A percentile compares a stretch with the other conserved stretches of the same genome.
Evolutionary conservation across 164 flowering plant species (phyloP).

Genomic region (Berberis thunbergii): DNA sequence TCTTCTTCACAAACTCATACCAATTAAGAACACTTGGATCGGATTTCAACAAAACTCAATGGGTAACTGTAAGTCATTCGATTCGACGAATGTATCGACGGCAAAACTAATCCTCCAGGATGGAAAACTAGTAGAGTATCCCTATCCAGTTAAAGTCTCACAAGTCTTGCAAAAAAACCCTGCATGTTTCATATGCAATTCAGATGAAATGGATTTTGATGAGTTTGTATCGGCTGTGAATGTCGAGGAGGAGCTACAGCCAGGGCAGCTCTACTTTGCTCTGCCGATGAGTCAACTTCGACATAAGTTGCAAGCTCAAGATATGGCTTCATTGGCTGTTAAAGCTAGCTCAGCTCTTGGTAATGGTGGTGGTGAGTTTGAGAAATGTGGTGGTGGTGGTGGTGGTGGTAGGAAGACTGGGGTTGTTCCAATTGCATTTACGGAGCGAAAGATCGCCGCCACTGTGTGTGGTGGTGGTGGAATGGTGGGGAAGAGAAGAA

Average conservation of each 20-base stretch:
- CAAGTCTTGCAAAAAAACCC: constrained; percentile 48
- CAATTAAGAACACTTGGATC: too few species aligned
- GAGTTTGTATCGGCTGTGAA: constrained; percentile 47
- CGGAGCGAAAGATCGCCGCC: too few species aligned
- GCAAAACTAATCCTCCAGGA: constrained; percentile 59
- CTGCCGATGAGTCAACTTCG: constrained; percentile 45
- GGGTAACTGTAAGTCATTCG: constrained; percentile 54
- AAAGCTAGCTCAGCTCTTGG: constrained; percentile 61
- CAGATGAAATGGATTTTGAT: constrained; percentile 88
- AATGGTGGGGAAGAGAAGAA: constrained; percentile 8
- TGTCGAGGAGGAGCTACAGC: constrained; percentile 58
- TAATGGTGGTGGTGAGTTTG: constrained; percentile 7
- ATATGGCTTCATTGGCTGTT: constrained; percentile 91
- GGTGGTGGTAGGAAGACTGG: not conserved
- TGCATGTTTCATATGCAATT: constrained; percentile 57
- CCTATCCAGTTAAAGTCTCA: constrained; percentile 66
- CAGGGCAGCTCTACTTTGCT: constrained; percentile 73
- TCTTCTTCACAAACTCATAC: too few species aligned
- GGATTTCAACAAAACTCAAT: constrained; percentile 5
- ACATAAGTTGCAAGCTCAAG: constrained; percentile 47
- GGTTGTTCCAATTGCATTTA: too few species aligned
- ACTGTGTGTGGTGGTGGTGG: constrained; percentile 2
- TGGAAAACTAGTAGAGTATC: constrained; percentile 63
- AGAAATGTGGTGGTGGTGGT: not conserved
- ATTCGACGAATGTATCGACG: constrained; percentile 42